Evolutionary conservation across 495 filamentous ascomycete genomes (phyloP).

Genomic region (Penicillium argentinense): DNA sequence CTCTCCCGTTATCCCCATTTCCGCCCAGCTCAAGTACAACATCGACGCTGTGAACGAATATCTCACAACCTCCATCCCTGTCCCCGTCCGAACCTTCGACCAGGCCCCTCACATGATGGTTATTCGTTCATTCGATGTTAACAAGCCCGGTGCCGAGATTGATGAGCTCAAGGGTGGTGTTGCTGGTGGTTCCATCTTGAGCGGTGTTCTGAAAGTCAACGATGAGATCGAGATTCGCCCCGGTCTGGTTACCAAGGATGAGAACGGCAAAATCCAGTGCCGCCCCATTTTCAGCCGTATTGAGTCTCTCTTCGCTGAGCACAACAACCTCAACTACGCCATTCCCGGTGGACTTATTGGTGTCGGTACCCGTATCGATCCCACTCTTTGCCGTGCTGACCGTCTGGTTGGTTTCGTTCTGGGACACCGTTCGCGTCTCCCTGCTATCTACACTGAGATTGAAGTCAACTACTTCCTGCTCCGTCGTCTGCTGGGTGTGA

Average conservation of each 20-base stretch:
- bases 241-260: conserved; percentile 91
- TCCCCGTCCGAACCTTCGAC: conserved; percentile 85
- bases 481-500: conserved; percentile 89
- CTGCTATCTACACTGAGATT: conserved; percentile 93
- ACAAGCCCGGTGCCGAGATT: conserved; percentile 99
- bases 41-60: conserved; percentile 97
- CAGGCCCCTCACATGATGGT: conserved; percentile 96
- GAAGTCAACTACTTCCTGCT: conserved; percentile 99
- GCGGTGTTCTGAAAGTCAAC: conserved; percentile 90
- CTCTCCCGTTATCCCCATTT: conserved; percentile 96
- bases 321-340: conserved; percentile 96
- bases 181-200: conserved; percentile 93
- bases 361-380: conserved; percentile 96
- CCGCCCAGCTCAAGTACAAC: conserved; percentile 98
- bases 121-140: conserved; percentile 98
- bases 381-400: conserved; percentile 92
- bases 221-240: conserved; percentile 98
- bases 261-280: conserved; percentile 92
- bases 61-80: conserved; percentile 88
- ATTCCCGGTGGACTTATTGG: conserved; percentile 95
- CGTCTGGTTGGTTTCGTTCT: conserved; percentile 98
- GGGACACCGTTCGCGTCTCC: conserved; percentile 85
- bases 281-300: conserved; percentile 94
- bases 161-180: conserved; percentile 99
- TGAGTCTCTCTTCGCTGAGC: conserved; percentile 92